A percentile compares a stretch with the other conserved stretches of the same genome.
These are phyloP conservation scores for Pochonia chlamydosporia DNA, from an alignment of 2,329 filamentous ascomycete genomes.

Conservation along the genomic window DNA sequence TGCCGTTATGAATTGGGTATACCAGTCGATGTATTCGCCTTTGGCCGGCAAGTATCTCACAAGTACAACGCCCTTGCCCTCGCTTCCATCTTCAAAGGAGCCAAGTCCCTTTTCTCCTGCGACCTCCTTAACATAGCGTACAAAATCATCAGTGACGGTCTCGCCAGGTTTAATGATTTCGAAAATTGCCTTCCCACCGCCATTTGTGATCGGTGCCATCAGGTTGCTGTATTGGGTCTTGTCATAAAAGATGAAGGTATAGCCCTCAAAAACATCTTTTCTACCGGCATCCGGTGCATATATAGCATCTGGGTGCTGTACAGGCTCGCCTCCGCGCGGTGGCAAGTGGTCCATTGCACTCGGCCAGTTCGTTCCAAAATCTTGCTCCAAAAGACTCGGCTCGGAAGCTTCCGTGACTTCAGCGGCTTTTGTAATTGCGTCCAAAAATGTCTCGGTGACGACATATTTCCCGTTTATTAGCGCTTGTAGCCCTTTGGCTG, in stretches of 20 bases:
- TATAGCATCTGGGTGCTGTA: conserved; percentile 58
- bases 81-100: conserved; percentile 56
- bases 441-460: conserved; percentile 67
- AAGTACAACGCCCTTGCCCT: conserved; percentile 68
- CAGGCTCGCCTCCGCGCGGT: conserved; percentile 68
- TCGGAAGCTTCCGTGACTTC: conserved; percentile 42
- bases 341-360: conserved; percentile 67
- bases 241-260: conserved; percentile 84
- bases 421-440: conserved; percentile 61
- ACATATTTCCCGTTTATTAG: conserved; percentile 76
- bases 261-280: conserved; percentile 72
- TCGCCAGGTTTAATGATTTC: conserved; percentile 54
- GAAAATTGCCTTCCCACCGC: conserved; percentile 74
- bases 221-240: conserved; percentile 69
- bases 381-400: conserved; percentile 59
- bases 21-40: conserved; percentile 57
- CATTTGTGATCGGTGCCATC: conserved; percentile 67
- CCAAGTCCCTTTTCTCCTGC: conserved; percentile 69
- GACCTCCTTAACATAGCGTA: conserved; percentile 67
- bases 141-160: conserved; percentile 69
- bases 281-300: conserved; percentile 66
- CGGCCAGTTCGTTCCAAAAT: conserved; percentile 79
- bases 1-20: conserved; percentile 58
- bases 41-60: conserved; percentile 64
- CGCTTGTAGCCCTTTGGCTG: conserved; percentile 78